Percentiles rank a stretch among this genome's conserved stretches.
phyloP scores from a whole-genome alignment of 768 basidiomycete species.

The Tephrocybe sp. region DNA sequence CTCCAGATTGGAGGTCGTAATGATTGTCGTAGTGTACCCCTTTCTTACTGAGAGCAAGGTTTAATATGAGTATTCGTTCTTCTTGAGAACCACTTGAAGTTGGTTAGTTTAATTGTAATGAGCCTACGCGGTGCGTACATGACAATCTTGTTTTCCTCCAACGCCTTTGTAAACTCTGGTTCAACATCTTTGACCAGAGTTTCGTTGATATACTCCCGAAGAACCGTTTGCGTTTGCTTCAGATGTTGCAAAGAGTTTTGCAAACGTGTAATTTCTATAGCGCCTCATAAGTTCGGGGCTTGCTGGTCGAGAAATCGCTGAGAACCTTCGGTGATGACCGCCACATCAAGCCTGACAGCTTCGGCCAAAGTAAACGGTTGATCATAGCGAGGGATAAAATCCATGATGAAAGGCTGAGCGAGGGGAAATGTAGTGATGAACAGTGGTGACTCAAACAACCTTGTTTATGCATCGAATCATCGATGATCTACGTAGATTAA shows the following conservation, averaged over 20 bases:
- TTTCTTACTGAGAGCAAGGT: conserved; percentile 61
- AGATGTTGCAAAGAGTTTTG: conserved; percentile 69
- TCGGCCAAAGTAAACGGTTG: conserved; percentile 76
- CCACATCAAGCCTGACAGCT: conserved; percentile 61
- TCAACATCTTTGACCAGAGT: conserved; percentile 39
- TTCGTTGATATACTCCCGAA: conserved; percentile 44
- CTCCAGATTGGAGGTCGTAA: conserved; percentile 31
- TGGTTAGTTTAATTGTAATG: neutral
- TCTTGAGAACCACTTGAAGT: conserved; percentile 69
- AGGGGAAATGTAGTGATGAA: neutral
- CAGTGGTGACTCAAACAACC: neutral
- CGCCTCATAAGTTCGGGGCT: conserved; percentile 3
- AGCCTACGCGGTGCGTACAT: conserved; percentile 45
- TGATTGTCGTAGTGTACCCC: conserved; percentile 49
- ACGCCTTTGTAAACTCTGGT: conserved; percentile 54
- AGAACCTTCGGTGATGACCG: conserved; percentile 69
- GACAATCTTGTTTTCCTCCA: conserved; percentile 69
- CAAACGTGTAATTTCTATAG: conserved; percentile 70
- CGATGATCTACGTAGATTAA: neutral
- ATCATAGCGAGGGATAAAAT: conserved; percentile 60
- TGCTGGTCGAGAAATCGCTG: conserved; percentile 1
- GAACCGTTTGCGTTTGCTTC: conserved; percentile 54
- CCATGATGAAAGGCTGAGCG: conserved; percentile 38
- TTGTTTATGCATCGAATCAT: too few relatives aligned
- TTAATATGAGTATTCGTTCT: conserved; percentile 70